phyloP scores from a whole-genome alignment of 1,139 yeast genomes.

The Blastobotrys petasosporus region DNA sequence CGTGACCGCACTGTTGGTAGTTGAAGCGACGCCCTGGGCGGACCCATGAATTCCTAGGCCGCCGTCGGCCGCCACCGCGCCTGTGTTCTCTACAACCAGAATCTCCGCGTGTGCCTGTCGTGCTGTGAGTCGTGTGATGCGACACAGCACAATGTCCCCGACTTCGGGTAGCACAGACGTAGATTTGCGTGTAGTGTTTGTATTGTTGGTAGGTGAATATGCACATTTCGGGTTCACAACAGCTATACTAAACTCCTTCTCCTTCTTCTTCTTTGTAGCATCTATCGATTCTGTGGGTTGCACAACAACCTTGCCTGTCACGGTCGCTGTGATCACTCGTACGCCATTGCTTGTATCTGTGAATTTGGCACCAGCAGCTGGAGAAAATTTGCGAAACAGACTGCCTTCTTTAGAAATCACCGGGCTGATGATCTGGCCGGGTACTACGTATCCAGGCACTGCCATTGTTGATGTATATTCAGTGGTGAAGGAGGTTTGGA shows the following conservation, averaged over 20 bases:
- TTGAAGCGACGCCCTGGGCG: constrained; percentile 28
- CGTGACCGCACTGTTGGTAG: constrained; percentile 35
- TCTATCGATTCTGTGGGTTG: constrained; percentile 13
- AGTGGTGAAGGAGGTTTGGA: neutral
- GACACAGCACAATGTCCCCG: constrained; percentile 74
- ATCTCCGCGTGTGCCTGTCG: constrained; percentile 81
- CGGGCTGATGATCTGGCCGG: constrained; percentile 68
- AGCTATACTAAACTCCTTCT: neutral
- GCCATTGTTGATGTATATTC: constrained; percentile 15
- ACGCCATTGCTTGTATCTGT: constrained; percentile 20
- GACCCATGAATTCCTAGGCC: constrained; percentile 65
- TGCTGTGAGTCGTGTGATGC: constrained; percentile 59
- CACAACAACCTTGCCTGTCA: constrained; percentile 50
- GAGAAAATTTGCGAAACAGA: constrained; percentile 36
- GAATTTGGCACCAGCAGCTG: constrained; percentile 44
- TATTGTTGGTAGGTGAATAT: constrained; percentile 20
- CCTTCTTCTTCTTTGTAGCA: constrained; percentile 13
- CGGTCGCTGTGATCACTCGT: constrained; percentile 55
- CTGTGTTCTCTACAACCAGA: constrained; percentile 65
- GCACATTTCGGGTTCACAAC: constrained; percentile 21
- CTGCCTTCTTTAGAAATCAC: constrained; percentile 31
- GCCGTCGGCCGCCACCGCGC: constrained; percentile 53
- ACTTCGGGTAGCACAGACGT: constrained; percentile 63
- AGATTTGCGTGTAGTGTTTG: constrained; percentile 23
- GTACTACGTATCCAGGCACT: constrained; percentile 50